These are phyloP conservation scores for Lanmaoa rubissima DNA, from an alignment of 768 basidiomycete species.

Conservation along the genomic window DNA sequence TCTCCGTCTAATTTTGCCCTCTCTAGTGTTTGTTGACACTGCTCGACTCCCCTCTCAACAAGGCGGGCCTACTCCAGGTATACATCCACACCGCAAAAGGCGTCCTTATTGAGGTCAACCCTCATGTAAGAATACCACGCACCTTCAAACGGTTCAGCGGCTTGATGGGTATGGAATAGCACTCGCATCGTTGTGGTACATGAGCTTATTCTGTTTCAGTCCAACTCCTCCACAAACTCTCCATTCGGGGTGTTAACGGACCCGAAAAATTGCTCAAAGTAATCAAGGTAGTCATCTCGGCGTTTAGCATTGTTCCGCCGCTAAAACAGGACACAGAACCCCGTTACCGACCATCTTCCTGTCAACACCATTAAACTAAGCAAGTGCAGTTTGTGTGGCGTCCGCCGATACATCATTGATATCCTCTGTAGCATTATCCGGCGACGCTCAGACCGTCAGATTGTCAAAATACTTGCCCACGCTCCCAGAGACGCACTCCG, in stretches of 20 bases:
- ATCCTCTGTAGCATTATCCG: constrained; percentile 69
- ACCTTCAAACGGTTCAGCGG: constrained; percentile 99
- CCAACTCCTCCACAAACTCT: constrained; percentile 94
- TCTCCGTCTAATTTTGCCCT: constrained; percentile 1
- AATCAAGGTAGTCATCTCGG: constrained; percentile 65
- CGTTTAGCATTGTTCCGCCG: background rate
- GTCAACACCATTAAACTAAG: constrained; percentile 95
- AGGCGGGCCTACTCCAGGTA: constrained; percentile 93
- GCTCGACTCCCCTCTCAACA: constrained; percentile 96
- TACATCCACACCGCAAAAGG: constrained; percentile 98
- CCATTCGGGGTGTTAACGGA: constrained; percentile 93
- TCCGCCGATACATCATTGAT: constrained; percentile 5
- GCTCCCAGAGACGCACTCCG: constrained; percentile 80
- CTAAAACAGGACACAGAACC: constrained; percentile 58
- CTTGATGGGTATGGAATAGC: constrained; percentile 76
- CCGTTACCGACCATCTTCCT: constrained; percentile 91
- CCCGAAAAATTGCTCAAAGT: constrained; percentile 97
- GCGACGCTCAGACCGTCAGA: constrained; percentile 80
- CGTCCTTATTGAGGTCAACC: constrained; percentile 97
- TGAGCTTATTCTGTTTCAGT: constrained; percentile 47
- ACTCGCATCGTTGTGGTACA: background rate
- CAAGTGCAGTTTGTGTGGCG: constrained; percentile 39
- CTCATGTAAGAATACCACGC: constrained; percentile 93
- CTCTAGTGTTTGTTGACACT: constrained; percentile 88
- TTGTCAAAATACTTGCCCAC: constrained; percentile 83